Conservation (phyloP, 306 rosid species). For the Lathyrus tuberosus region DNA sequence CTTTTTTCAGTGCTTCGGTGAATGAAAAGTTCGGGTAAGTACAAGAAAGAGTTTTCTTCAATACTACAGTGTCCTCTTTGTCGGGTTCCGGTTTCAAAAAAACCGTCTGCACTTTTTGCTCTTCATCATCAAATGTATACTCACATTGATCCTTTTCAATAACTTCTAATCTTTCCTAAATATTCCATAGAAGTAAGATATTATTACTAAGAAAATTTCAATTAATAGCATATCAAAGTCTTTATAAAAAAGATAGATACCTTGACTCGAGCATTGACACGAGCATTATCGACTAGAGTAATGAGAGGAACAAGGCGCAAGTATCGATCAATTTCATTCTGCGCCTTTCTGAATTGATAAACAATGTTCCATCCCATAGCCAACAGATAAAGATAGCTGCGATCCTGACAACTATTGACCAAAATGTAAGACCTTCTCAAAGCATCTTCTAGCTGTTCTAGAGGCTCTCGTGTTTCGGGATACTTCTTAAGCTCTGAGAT, state of each 20-base stretch:
- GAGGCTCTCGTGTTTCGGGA: slow-evolving; percentile 90
- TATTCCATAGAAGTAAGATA: slow-evolving; percentile 33
- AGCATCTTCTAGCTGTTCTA: slow-evolving; percentile 97
- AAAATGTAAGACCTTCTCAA: slow-evolving; percentile 83
- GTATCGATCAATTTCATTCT: slow-evolving; percentile 90
- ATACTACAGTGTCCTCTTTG: slow-evolving; percentile 54
- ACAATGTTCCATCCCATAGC: slow-evolving; percentile 99
- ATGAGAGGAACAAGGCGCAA: slow-evolving; percentile 88
- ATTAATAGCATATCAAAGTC: slow-evolving; percentile 8
- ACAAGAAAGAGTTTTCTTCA: slow-evolving; percentile 93
- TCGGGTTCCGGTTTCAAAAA: slow-evolving; percentile 88
- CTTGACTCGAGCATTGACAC: slow-evolving; percentile 94
- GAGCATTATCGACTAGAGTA: slow-evolving; percentile 83
- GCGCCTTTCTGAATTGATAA: slow-evolving; percentile 94
- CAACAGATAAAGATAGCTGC: slow-evolving; percentile 85
- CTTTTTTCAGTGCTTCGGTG: slow-evolving; percentile 73
- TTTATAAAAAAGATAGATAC: slow-evolving; percentile 43
- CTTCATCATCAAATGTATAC: slow-evolving; percentile 91
- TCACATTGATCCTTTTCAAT: slow-evolving; percentile 91
- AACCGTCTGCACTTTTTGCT: slow-evolving; percentile 78
- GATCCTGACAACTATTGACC: slow-evolving; percentile 89
- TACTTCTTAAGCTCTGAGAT: slow-evolving; percentile 91
- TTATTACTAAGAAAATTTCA: slow-evolving; percentile 24
- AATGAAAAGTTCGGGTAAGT: slow-evolving; percentile 86
- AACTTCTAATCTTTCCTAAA: slow-evolving; percentile 86